Percentiles rank a stretch among this genome's conserved stretches.
phyloP scores from a whole-genome alignment of 1,139 yeast genomes.

The Eremothecium sinecaudum region DNA sequence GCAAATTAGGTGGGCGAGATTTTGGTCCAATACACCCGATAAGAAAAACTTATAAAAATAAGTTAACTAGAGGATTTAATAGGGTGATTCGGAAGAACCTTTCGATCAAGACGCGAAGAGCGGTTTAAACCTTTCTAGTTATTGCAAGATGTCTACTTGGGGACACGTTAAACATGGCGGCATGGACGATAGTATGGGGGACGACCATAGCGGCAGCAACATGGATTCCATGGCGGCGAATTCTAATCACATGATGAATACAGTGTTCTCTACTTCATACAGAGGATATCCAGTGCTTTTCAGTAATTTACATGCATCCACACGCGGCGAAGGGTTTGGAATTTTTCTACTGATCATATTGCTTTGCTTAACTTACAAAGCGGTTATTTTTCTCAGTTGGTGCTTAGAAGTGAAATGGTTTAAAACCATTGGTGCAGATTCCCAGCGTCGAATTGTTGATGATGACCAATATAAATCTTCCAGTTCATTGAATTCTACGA shows the following conservation, averaged over 20 bases:
- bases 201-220: not conserved
- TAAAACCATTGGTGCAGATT: constrained; percentile 26
- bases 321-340: constrained; percentile 59
- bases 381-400: constrained; percentile 47
- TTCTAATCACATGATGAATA: constrained; percentile 41
- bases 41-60: too few species aligned
- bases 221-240: not conserved
- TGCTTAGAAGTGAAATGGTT: constrained; percentile 62
- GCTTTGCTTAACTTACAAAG: constrained; percentile 49
- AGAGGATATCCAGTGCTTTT: constrained; percentile 53
- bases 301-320: constrained; percentile 41
- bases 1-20: too few species aligned
- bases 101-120: too few species aligned
- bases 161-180: not conserved
- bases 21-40: too few species aligned
- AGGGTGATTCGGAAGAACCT: too few species aligned
- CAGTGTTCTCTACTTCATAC: constrained; percentile 45
- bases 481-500: not conserved
- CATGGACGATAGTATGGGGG: not conserved
- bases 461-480: not conserved
- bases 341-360: constrained; percentile 53
- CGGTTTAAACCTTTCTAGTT: too few species aligned
- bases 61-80: too few species aligned
- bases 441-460: constrained; percentile 14
- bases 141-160: too few species aligned